Conservation (phyloP, 345 rosid genomes). For the Populus davidiana region DNA sequence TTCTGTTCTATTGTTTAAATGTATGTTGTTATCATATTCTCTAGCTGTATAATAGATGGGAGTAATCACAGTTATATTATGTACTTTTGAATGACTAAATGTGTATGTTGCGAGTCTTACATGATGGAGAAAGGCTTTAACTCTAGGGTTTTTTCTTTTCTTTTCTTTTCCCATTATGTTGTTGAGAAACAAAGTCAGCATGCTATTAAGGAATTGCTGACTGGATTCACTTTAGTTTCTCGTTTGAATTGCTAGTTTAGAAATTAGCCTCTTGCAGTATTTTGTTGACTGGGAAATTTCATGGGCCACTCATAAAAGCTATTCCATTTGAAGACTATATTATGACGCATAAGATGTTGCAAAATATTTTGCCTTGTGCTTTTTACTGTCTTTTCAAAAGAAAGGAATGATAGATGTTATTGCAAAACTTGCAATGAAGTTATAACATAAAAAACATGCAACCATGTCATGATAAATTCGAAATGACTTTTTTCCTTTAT, state of each 20-base stretch:
- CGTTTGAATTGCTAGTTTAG: background rate
- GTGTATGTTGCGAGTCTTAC: background rate
- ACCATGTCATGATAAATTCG: background rate
- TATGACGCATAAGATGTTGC: background rate
- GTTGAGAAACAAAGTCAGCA: background rate
- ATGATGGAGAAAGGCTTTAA: background rate
- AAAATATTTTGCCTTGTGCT: background rate
- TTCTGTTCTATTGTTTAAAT: background rate
- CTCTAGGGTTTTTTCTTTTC: no score
- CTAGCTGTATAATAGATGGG: background rate
- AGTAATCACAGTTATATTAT: background rate
- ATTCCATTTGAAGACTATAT: background rate
- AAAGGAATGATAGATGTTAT: background rate
- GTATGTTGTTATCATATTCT: no score
- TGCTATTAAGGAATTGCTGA: background rate
- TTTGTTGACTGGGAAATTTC: background rate
- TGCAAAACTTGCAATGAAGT: background rate
- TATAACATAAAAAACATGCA: background rate
- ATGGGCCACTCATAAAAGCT: background rate
- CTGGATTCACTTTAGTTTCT: background rate
- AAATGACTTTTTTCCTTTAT: background rate
- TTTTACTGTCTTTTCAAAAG: background rate
- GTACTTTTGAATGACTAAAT: no score
- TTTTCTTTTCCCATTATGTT: background rate
- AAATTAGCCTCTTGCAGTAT: background rate